phyloP scores from a whole-genome alignment of 73 alveolate species.

The Paramecium biaurelia region DNA sequence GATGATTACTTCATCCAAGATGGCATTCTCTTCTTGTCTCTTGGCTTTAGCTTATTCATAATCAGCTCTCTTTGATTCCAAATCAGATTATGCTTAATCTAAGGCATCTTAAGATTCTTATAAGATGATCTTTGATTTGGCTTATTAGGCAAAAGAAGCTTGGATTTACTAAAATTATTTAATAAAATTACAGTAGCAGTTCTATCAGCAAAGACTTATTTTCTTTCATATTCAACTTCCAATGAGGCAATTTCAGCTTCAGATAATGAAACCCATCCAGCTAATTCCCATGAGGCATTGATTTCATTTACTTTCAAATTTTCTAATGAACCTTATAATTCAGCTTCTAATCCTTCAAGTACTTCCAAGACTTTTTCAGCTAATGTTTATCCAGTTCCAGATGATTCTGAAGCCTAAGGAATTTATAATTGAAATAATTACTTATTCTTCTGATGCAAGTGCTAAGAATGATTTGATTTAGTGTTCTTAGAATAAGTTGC shows the following conservation, averaged over 20 bases:
- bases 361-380: conserved; percentile 42
- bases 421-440: not conserved
- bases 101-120: conserved; percentile 48
- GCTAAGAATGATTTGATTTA: conserved; percentile 50
- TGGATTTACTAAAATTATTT: not conserved
- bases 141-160: conserved; percentile 45
- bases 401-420: not conserved
- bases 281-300: conserved; percentile 52
- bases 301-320: conserved; percentile 41
- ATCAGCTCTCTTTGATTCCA: conserved; percentile 25
- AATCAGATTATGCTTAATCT: conserved; percentile 47
- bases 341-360: conserved; percentile 22
- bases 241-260: conserved; percentile 50
- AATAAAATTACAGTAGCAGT: conserved; percentile 20
- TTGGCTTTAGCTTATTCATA: conserved; percentile 43
- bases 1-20: conserved; percentile 39
- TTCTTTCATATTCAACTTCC: conserved; percentile 52
- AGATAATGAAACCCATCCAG: conserved; percentile 50
- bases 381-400: not conserved
- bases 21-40: conserved; percentile 49
- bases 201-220: conserved; percentile 54
- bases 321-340: conserved; percentile 6
- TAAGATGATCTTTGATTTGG: conserved; percentile 39
- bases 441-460: conserved; percentile 29
- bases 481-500: conserved; percentile 30